Evolutionary conservation across 2,329 filamentous ascomycete genomes (phyloP).

Genomic region (Periconia sp.): DNA sequence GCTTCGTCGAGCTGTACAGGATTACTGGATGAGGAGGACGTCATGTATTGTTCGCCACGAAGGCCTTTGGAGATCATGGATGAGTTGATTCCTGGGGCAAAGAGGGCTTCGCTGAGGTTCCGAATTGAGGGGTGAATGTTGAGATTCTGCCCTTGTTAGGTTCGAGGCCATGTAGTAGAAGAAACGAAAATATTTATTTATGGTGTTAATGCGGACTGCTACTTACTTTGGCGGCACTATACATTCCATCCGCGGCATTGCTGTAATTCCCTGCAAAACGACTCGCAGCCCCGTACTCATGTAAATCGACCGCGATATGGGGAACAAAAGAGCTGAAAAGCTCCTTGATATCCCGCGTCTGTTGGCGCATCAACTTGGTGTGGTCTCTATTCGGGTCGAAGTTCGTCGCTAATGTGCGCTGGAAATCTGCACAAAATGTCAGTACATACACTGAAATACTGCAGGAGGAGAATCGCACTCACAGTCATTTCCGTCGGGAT

Average conservation of each 20-base stretch:
- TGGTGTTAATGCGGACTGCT: no score
- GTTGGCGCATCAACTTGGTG: conserved; percentile 37
- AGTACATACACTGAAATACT: not conserved
- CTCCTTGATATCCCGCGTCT: conserved; percentile 38
- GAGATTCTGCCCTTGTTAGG: conserved; percentile 20
- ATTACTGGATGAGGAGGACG: conserved; percentile 22
- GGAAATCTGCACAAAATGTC: conserved; percentile 27
- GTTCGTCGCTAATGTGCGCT: conserved; percentile 38
- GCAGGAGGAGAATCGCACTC: not conserved
- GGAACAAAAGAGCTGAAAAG: conserved; percentile 34
- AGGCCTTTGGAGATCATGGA: conserved; percentile 28
- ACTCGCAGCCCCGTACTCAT: conserved; percentile 35
- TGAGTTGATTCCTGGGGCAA: conserved; percentile 35
- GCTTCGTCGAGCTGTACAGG: conserved; percentile 34
- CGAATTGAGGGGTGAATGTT: conserved; percentile 34
- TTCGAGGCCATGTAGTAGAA: not conserved
- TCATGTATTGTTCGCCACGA: conserved; percentile 39
- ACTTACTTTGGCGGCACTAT: conserved; percentile 27
- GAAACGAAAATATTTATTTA: not conserved
- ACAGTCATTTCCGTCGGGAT: conserved; percentile 39
- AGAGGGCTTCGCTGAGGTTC: conserved; percentile 35
- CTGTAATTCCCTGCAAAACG: conserved; percentile 31
- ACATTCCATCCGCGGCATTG: conserved; percentile 40
- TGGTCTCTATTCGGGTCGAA: conserved; percentile 43
- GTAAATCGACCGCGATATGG: conserved; percentile 41